phyloP scores from a whole-genome alignment of 257 asterid genomes.

The Salvia rosmarinus region DNA sequence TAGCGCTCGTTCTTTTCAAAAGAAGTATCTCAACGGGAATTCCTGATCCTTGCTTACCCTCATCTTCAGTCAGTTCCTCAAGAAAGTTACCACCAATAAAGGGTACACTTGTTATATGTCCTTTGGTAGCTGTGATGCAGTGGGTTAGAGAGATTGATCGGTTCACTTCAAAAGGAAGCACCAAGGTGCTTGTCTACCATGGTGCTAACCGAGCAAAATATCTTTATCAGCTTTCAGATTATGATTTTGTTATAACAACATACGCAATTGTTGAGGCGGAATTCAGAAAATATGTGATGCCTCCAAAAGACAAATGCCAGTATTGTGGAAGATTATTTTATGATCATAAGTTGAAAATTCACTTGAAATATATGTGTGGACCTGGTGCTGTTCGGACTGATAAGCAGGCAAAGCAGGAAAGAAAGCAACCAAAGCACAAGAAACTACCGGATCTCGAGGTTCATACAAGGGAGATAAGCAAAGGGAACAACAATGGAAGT shows the following conservation, averaged over 20 bases:
- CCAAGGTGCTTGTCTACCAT: slow-evolving; percentile 80
- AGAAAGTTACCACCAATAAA: slow-evolving; percentile 57
- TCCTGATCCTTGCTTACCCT: slow-evolving; percentile 37
- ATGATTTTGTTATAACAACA: slow-evolving; percentile 90
- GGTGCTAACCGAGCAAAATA: slow-evolving; percentile 75
- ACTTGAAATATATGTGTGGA: slow-evolving; percentile 78
- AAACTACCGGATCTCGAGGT: slow-evolving; percentile 40
- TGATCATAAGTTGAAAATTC: slow-evolving; percentile 57
- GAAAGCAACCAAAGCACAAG: slow-evolving; percentile 51
- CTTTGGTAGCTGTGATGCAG: slow-evolving; percentile 86
- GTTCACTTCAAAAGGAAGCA: slow-evolving; percentile 79
- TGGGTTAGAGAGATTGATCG: slow-evolving; percentile 91
- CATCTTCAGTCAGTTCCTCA: slow-evolving; percentile 58
- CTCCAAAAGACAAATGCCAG: slow-evolving; percentile 76
- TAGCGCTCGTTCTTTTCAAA: slow-evolving; percentile 87
- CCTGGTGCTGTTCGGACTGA: slow-evolving; percentile 72
- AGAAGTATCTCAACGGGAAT: slow-evolving; percentile 50
- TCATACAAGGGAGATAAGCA: slow-evolving; percentile 36
- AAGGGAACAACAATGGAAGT: slow-evolving; percentile 33
- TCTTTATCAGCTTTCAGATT: slow-evolving; percentile 61
- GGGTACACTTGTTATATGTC: slow-evolving; percentile 91
- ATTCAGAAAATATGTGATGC: slow-evolving; percentile 77
- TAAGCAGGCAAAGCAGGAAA: slow-evolving; percentile 84
- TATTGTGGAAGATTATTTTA: slow-evolving; percentile 72
- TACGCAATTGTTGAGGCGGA: slow-evolving; percentile 87